Percentiles rank a stretch among this genome's conserved stretches.
Evolutionary conservation across 1,284 basidiomycete genomes (phyloP).

Genomic region (Cryptococcus neoformans): DNA sequence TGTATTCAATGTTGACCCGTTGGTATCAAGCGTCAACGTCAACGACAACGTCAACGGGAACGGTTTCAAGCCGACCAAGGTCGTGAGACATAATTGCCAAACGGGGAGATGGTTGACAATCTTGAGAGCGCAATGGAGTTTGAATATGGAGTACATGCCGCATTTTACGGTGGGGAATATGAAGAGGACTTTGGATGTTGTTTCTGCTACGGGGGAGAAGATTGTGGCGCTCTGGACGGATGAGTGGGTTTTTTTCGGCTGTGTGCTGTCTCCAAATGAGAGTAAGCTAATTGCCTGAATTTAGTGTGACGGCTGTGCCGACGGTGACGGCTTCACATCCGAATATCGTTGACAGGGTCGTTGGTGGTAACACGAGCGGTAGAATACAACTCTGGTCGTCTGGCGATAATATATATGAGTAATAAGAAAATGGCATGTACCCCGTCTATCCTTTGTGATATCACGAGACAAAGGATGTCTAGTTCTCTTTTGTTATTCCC

Average conservation of each 20-base stretch:
- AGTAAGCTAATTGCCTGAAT: not conserved
- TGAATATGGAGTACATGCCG: constrained; percentile 47
- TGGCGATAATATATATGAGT: not conserved
- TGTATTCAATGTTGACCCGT: constrained; percentile 22
- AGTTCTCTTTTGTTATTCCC: too few relatives aligned
- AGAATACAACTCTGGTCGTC: constrained; percentile 43
- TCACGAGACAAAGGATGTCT: too few relatives aligned
- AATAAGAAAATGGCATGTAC: too few relatives aligned
- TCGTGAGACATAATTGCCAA: constrained; percentile 51
- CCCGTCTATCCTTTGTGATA: too few relatives aligned
- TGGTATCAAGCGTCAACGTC: too few relatives aligned
- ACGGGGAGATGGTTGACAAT: constrained; percentile 53
- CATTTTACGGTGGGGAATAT: constrained; percentile 53
- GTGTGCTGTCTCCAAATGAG: not conserved
- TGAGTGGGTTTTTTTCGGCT: constrained; percentile 17
- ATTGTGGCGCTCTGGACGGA: constrained; percentile 40
- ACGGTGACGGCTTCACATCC: constrained; percentile 52
- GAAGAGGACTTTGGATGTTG: constrained; percentile 50
- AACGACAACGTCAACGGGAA: too few relatives aligned
- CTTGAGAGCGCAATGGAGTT: constrained; percentile 52
- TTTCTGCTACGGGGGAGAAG: constrained; percentile 41
- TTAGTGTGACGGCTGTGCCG: constrained; percentile 49
- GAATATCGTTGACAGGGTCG: constrained; percentile 38
- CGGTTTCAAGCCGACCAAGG: constrained; percentile 31
- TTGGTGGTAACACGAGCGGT: constrained; percentile 50